Conservation (phyloP, 768 basidiomycete genomes). For the Sistotremastrum niveocremeum region DNA sequence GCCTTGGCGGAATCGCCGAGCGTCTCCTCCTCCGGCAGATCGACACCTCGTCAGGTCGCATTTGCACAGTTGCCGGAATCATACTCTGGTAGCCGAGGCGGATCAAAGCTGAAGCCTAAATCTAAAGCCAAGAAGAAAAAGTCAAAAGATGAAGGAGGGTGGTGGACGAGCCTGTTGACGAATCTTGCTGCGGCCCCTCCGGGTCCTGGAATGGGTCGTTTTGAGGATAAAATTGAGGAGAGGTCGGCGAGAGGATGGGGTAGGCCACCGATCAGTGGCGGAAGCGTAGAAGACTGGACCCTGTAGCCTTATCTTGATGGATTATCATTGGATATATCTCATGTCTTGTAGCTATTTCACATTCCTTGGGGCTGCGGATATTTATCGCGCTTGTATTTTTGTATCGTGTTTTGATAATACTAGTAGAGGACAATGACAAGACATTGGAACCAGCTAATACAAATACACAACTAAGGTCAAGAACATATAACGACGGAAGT, state of each 20-base stretch:
- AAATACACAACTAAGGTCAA: not conserved
- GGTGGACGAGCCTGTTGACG: constrained; percentile 20
- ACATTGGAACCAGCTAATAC: not conserved
- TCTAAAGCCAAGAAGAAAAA: constrained; percentile 10
- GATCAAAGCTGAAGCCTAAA: constrained; percentile 21
- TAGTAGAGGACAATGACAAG: no score
- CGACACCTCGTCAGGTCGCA: constrained; percentile 64
- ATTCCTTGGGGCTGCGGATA: constrained; percentile 6
- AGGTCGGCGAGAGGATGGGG: constrained; percentile 37
- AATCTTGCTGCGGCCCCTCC: constrained; percentile 8
- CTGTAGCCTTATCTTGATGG: constrained; percentile 16
- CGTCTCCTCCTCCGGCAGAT: constrained; percentile 32
- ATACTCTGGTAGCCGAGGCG: constrained; percentile 27
- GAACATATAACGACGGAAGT: no score
- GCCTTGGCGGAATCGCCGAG: constrained; percentile 21
- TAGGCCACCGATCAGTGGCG: constrained; percentile 25
- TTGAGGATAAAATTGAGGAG: constrained; percentile 40
- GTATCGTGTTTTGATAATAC: not conserved
- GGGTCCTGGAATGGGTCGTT: constrained; percentile 10
- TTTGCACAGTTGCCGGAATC: constrained; percentile 66
- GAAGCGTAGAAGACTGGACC: constrained; percentile 44
- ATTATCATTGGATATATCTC: not conserved
- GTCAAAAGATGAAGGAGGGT: constrained; percentile 9
- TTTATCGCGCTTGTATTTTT: constrained; percentile 4
- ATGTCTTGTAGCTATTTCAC: not conserved